Percentiles rank a stretch among this genome's conserved stretches.
These are phyloP conservation scores for Leccinum pellstonianum DNA, from an alignment of 768 basidiomycete genomes.

Conservation along the genomic window DNA sequence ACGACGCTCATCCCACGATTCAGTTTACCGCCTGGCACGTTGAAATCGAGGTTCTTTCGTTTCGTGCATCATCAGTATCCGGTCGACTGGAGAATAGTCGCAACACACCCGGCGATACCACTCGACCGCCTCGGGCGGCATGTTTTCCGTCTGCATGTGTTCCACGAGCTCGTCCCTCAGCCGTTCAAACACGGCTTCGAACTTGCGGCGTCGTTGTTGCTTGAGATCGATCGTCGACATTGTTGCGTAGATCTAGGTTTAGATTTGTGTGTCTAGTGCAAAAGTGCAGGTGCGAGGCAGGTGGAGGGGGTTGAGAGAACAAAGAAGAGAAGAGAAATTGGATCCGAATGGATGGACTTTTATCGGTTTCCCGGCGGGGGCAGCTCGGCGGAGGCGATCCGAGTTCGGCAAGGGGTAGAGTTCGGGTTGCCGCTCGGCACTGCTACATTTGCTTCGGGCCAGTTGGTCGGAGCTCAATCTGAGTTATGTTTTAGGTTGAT, in stretches of 20 bases:
- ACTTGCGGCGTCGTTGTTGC: conserved; percentile 54
- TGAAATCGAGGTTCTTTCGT: conserved; percentile 86
- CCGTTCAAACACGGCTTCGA: conserved; percentile 67
- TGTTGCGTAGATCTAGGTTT: background rate
- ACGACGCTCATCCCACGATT: conserved; percentile 97
- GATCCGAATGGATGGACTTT: background rate
- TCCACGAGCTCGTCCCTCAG: conserved; percentile 78
- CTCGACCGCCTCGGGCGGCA: conserved; percentile 80
- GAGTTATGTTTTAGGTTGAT: background rate
- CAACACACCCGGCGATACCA: conserved; percentile 65
- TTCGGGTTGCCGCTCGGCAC: too few species aligned
- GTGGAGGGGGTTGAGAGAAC: background rate
- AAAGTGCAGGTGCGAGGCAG: background rate
- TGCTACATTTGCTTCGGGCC: too few species aligned
- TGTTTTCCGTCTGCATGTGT: conserved; percentile 63
- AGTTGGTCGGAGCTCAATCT: background rate
- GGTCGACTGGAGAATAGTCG: conserved; percentile 40
- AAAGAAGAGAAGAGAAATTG: background rate
- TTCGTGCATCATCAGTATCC: conserved; percentile 69
- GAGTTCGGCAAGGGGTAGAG: background rate
- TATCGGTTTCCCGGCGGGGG: background rate
- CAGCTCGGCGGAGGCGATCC: background rate
- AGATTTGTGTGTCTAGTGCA: background rate
- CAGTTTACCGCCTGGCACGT: conserved; percentile 95
- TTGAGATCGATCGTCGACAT: conserved; percentile 34